These are phyloP conservation scores for Lasiosphaeriaceae sp. DNA, from an alignment of 495 filamentous ascomycete species.

Conservation along the genomic window DNA sequence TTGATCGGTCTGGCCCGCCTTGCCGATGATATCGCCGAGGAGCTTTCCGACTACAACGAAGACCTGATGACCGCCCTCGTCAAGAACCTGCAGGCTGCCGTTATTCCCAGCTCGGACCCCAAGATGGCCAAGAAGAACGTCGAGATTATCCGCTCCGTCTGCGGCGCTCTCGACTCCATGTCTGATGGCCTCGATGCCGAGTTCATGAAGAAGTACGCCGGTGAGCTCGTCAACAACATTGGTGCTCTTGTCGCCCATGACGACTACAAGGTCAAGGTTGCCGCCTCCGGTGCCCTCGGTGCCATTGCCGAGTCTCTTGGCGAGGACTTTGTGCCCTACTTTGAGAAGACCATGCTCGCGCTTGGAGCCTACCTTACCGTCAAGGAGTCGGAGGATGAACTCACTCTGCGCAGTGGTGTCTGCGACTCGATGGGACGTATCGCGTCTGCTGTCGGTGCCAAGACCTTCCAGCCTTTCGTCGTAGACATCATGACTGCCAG, in stretches of 20 bases:
- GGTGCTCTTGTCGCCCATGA: slow-evolving; percentile 74
- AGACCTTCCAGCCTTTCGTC: slow-evolving; percentile 86
- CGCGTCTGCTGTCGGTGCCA: slow-evolving; percentile 78
- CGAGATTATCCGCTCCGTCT: slow-evolving; percentile 82
- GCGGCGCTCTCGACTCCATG: slow-evolving; percentile 86
- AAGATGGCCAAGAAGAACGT: slow-evolving; percentile 65
- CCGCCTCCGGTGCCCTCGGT: slow-evolving; percentile 84
- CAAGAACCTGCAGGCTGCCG: slow-evolving; percentile 80
- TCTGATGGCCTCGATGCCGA: slow-evolving; percentile 85
- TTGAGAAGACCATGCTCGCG: slow-evolving; percentile 79
- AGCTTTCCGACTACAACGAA: slow-evolving; percentile 77
- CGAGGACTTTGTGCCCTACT: slow-evolving; percentile 82
- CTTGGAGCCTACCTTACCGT: slow-evolving; percentile 77
- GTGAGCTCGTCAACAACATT: slow-evolving; percentile 76
- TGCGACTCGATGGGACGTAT: slow-evolving; percentile 91
- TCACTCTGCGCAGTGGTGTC: slow-evolving; percentile 83
- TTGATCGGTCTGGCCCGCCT: slow-evolving; percentile 81
- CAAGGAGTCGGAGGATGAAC: slow-evolving; percentile 85
- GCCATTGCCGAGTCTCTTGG: slow-evolving; percentile 81
- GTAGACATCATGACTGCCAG: slow-evolving; percentile 82
- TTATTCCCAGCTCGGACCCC: slow-evolving; percentile 40
- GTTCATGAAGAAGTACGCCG: slow-evolving; percentile 74
- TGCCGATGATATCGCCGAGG: slow-evolving; percentile 88
- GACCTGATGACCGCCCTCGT: slow-evolving; percentile 77
- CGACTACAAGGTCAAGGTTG: slow-evolving; percentile 84